A percentile compares a stretch with the other conserved stretches of the same genome.
These are phyloP conservation scores for Hippophae gyantsensis DNA, from an alignment of 306 rosid genomes.

Conservation along the genomic window DNA sequence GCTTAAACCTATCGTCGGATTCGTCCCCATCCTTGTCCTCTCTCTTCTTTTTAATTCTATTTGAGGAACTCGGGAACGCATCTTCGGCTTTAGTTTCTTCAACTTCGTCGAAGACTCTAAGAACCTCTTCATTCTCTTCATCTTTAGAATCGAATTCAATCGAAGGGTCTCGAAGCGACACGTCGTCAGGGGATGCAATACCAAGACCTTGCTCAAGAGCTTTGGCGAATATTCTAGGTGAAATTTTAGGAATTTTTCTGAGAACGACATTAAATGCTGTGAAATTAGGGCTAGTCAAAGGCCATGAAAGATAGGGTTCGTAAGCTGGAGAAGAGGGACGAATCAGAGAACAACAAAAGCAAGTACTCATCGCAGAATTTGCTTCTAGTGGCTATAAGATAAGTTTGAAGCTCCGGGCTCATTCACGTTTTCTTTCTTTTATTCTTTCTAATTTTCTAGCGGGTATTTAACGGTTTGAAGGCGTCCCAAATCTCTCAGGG, in stretches of 20 bases:
- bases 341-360: constrained; percentile 24
- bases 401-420: no score
- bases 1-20: constrained; percentile 54
- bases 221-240: constrained; percentile 8
- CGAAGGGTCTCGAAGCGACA: neutral
- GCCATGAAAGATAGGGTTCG: constrained; percentile 19
- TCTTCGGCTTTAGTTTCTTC: constrained; percentile 15
- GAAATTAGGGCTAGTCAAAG: constrained; percentile 23
- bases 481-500: no score
- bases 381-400: neutral
- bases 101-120: constrained; percentile 13
- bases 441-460: no score
- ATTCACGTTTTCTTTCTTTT: no score
- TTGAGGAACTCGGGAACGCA: constrained; percentile 17
- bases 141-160: constrained; percentile 4
- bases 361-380: constrained; percentile 32
- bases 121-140: constrained; percentile 12
- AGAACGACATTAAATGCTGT: constrained; percentile 6
- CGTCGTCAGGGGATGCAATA: constrained; percentile 16
- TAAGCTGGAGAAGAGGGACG: constrained; percentile 22
- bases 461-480: no score
- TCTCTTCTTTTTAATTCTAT: constrained; percentile 40
- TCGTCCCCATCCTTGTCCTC: constrained; percentile 18
- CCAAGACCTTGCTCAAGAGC: constrained; percentile 21
- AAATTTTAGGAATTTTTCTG: neutral